phyloP scores from a whole-genome alignment of 306 rosid species.

The Prunus mongolica region DNA sequence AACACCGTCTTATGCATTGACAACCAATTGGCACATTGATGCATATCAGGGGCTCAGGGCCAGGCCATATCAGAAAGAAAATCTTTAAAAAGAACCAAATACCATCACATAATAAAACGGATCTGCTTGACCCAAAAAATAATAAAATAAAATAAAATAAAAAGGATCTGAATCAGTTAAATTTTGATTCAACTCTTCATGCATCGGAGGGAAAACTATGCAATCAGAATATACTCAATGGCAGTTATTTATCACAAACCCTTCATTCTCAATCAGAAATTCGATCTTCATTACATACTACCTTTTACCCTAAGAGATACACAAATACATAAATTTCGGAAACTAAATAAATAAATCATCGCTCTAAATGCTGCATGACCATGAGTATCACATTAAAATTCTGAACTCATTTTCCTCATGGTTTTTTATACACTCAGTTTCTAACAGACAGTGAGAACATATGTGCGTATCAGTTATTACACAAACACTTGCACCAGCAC shows the following conservation, averaged over 20 bases:
- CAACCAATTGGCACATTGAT: neutral
- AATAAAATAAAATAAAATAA: too few species aligned
- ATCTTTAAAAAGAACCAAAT: neutral
- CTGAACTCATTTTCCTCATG: neutral
- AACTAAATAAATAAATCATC: neutral
- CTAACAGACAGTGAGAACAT: neutral
- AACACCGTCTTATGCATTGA: neutral
- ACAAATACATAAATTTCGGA: neutral
- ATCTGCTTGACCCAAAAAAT: neutral
- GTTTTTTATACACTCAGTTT: slow-evolving; percentile 1
- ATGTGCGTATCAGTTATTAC: neutral
- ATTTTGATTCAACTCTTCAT: neutral
- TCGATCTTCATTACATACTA: neutral
- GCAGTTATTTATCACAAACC: neutral
- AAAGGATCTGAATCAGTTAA: neutral
- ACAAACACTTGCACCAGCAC: neutral
- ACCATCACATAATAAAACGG: neutral
- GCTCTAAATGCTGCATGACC: neutral
- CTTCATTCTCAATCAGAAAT: neutral
- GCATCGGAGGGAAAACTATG: neutral
- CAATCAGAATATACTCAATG: neutral
- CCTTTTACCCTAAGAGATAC: neutral
- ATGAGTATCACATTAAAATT: neutral
- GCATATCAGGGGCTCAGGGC: neutral
- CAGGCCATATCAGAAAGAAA: neutral